These are phyloP conservation scores for Chlorella sp. DNA, from an alignment of 139 green algal species.

Conservation along the genomic window DNA sequence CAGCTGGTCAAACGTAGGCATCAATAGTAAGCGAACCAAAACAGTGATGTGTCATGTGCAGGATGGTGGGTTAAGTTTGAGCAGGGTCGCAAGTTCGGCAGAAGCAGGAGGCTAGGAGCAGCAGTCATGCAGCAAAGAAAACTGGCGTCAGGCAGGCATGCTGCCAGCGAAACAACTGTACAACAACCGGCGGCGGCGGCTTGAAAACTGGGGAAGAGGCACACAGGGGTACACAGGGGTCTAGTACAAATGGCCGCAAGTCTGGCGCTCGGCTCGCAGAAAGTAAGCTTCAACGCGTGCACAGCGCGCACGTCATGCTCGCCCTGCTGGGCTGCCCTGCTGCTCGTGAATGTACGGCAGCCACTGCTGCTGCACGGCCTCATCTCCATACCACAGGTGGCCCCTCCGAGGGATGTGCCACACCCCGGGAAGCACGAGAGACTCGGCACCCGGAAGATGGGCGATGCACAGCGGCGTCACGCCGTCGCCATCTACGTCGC, in stretches of 20 bases:
- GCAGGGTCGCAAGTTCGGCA: no score
- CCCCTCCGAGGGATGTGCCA: conserved; percentile 38
- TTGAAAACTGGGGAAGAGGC: not conserved
- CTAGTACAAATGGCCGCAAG: not conserved
- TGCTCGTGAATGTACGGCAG: conserved; percentile 18
- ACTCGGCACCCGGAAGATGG: conserved; percentile 15
- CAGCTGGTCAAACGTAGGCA: no score
- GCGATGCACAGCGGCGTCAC: conserved; percentile 48
- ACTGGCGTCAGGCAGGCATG: no score
- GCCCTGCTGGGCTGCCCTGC: not conserved
- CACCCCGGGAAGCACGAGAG: conserved; percentile 36
- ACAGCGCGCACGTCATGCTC: not conserved
- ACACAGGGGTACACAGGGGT: not conserved
- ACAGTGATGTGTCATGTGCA: no score
- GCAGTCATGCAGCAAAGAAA: no score
- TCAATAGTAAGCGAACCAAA: no score
- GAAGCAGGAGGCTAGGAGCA: no score
- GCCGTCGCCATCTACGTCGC: conserved; percentile 41
- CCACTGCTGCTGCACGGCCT: conserved; percentile 13
- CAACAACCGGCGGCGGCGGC: not conserved
- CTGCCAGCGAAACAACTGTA: not conserved
- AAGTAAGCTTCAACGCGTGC: not conserved
- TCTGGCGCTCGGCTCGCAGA: not conserved
- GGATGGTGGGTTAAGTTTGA: no score
- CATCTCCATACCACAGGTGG: conserved; percentile 39